Percentiles rank a stretch among this genome's conserved stretches.
Conservation (phyloP, 2,329 filamentous ascomycete genomes). For the Trichoderma polysporum region DNA sequence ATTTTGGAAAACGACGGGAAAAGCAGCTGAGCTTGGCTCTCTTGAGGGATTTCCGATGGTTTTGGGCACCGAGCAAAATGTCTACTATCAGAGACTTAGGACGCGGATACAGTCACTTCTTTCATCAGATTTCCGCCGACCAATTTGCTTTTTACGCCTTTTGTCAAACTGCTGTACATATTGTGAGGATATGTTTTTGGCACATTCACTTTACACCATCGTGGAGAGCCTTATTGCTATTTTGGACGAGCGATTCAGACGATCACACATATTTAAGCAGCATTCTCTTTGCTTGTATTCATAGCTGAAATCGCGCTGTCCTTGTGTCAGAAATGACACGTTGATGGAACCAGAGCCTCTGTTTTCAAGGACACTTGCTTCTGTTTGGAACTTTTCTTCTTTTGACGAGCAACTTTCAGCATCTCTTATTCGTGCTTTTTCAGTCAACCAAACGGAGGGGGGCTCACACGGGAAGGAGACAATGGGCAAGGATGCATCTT, state of each 20-base stretch:
- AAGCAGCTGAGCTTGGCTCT: slow-evolving; percentile 15
- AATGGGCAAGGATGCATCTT: not conserved
- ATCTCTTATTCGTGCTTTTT: not conserved
- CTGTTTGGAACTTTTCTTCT: not conserved
- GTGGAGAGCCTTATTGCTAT: slow-evolving; percentile 2
- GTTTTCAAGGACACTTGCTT: not conserved
- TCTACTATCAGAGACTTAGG: slow-evolving; percentile 12
- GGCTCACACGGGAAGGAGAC: not conserved
- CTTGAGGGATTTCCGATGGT: slow-evolving; percentile 10
- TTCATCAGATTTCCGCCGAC: not conserved
- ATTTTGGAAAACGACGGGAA: not conserved
- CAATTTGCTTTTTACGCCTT: not conserved
- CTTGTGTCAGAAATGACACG: not conserved
- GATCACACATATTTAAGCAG: not conserved
- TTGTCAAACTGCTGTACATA: slow-evolving; percentile 1
- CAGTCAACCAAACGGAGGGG: not conserved
- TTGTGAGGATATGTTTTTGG: slow-evolving; percentile 16
- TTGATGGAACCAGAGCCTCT: slow-evolving; percentile 7
- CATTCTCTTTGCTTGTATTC: not conserved
- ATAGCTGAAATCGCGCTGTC: not conserved
- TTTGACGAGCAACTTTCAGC: not conserved
- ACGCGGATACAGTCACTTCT: not conserved
- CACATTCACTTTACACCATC: not conserved
- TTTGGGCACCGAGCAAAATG: slow-evolving; percentile 6
- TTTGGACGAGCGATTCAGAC: slow-evolving; percentile 1